These are phyloP conservation scores for Artemisia argyi DNA, from an alignment of 129 eudicot species.

Conservation along the genomic window DNA sequence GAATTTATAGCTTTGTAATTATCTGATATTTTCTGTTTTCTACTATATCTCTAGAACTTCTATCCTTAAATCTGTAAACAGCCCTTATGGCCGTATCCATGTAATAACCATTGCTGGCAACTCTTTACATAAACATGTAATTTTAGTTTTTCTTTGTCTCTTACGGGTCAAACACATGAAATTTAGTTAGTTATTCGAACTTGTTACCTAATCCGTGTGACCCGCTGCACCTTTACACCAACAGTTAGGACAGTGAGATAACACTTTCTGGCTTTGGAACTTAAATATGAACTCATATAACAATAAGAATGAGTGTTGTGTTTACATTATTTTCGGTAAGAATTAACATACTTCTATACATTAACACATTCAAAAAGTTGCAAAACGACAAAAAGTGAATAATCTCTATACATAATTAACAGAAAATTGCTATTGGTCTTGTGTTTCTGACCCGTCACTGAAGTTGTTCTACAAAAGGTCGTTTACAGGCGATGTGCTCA, in stretches of 20 bases:
- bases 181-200: too few species aligned
- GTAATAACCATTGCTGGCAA: too few species aligned
- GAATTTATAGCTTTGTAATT: too few species aligned
- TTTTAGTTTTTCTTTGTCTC: too few species aligned
- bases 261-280: background rate
- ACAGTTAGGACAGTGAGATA: too few species aligned
- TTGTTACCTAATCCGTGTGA: too few species aligned
- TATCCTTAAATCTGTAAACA: slow-evolving; percentile 26
- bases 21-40: too few species aligned
- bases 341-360: slow-evolving; percentile 38
- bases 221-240: too few species aligned
- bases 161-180: too few species aligned
- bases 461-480: slow-evolving; percentile 33
- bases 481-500: slow-evolving; percentile 69
- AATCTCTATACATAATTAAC: slow-evolving; percentile 31
- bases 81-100: too few species aligned
- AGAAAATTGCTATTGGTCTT: background rate
- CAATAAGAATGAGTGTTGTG: slow-evolving; percentile 14
- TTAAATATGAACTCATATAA: slow-evolving; percentile 12
- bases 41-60: too few species aligned
- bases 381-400: slow-evolving; percentile 22
- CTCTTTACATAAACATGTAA: too few species aligned
- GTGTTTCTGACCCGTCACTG: slow-evolving; percentile 17
- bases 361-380: slow-evolving; percentile 27
- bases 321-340: slow-evolving; percentile 42